Evolutionary conservation across 169 alveolate genomes (phyloP), one percentile per base, ranked within the genome.

Genomic region (Cryptosporidium tyzzeri): DNA sequence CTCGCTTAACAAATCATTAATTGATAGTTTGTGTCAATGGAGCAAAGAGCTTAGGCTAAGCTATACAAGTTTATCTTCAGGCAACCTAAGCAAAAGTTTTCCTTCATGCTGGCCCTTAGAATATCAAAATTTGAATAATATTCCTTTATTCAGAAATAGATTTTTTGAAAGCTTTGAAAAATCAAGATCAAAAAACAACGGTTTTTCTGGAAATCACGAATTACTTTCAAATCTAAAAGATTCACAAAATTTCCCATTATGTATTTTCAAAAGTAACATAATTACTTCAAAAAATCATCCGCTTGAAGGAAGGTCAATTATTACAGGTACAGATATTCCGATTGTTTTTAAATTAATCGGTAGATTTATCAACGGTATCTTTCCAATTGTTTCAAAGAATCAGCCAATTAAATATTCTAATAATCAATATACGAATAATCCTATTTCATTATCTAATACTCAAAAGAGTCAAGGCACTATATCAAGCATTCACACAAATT

Each of bases 81-180:
- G n/a, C 5, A 33, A 44, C 0, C 23, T 37, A 10, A 41, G 16
- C 12, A 44, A 55, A 12, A 39, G 35, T 29, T 50, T 80, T 14
- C 89, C 89, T 37, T 80, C 89, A 14, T 62, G 73, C 18, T 80
- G 89, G 89, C 89, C 89, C n/a, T 48, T 18, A n/a, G 65, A 80
- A 18, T 80, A 80, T 80, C 26, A 53, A 48, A 51, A 58, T 29
- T 53, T 62, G 69, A 21, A 41, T 23, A 33, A 44, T 31, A 26
- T 80, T 80, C 18, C 48, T 41, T 67, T 80, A 23, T 23, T 65
- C 35, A 59, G 89, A 16, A 80, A 65, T 67, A 61, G 41, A 26
- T 44, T 23, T 44, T 80, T 80, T 62, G 89, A 80, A 55, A n/a
- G 70, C 7, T 80, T 62, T 80, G 75, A 80, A 8, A 59, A 80